Evolutionary conservation across 805 yeast genomes (phyloP), one percentile per base, ranked within the genome.

Genomic region (Barnettozyma salicaria): DNA sequence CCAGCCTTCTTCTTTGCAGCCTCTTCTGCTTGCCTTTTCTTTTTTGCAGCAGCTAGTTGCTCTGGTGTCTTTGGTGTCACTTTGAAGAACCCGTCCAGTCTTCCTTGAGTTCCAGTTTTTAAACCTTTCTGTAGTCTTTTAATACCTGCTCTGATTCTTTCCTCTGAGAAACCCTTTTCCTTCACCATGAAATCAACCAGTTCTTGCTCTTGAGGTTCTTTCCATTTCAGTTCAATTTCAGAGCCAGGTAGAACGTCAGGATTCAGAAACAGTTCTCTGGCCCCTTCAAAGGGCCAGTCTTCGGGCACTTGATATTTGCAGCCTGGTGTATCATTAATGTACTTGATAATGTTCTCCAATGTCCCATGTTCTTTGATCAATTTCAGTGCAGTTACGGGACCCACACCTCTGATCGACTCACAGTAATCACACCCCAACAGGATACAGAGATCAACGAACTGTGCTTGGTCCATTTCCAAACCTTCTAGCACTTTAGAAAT

Each of bases 351-450:
- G 26, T 79, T 80, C 43, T 90, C 97, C 32, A 92, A 68, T 0
- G 82, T 69, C 1, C 82, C 79, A 58, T 86, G 88, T 53, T 90
- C 96, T 55, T 79, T 81, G 44, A 92, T 86, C 43, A 92, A 68
- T 54, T 92, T 90, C 45, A 74, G 68, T 0, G 97, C 98, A 1
- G 96, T 90, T 2, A 84, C 92, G 1, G 97, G 97, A 7, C 99
- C 99, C 43, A 92, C 80, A 18, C 98, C 98, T 50, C 77, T 77
- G 41, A 92, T 89, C 4, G 96, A 84, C 47, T 90, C 97, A 63
- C 96, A 87, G 60, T 92, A 92, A 65, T 92, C 99, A 61, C 98
- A 92, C 2, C 99, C 99, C 32, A 92, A 65, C 52, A 92, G 67
- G 28, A 92, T 90, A 64, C 98, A 89, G 49, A 92, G 63, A 58